Evolutionary conservation across 805 yeast genomes (phyloP).

Genomic region (Jamesozyma spencerorum): DNA sequence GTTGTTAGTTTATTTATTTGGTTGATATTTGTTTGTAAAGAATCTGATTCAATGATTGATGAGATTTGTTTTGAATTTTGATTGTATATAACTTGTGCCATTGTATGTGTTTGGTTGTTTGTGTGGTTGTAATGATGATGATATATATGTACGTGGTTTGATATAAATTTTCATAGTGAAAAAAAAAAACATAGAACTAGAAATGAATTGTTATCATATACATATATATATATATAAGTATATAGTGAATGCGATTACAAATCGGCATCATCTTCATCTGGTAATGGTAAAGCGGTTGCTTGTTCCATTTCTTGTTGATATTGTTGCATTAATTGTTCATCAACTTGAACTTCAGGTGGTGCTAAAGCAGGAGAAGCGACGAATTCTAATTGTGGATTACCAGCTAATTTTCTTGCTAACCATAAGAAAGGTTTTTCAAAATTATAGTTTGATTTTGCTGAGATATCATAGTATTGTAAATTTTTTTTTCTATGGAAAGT

Average conservation of each 20-base stretch:
- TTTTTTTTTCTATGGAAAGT: conserved; percentile 99
- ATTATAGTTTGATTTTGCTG: conserved; percentile 99
- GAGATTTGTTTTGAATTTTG: conserved; percentile 22
- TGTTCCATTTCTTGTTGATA: conserved; percentile 99
- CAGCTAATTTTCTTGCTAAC: conserved; percentile 98
- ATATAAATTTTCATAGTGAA: no score
- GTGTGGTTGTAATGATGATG: not conserved
- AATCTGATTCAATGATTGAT: conserved; percentile 5
- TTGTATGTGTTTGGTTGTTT: not conserved
- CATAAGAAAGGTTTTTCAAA: conserved; percentile 99
- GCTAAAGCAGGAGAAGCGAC: conserved; percentile 99
- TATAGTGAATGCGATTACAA: conserved; percentile 44
- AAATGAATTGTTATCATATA: not conserved
- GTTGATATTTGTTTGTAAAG: conserved; percentile 16
- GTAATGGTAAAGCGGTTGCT: conserved; percentile 98
- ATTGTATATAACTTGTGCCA: conserved; percentile 16
- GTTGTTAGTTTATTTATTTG: conserved; percentile 32
- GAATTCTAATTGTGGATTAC: conserved; percentile 95
- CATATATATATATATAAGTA: not conserved
- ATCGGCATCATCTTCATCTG: conserved; percentile 99
- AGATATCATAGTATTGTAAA: conserved; percentile 97
- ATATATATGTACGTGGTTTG: not conserved
- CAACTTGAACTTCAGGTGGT: conserved; percentile 98
- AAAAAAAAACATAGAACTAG: not conserved
- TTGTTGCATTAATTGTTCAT: conserved; percentile 91